phyloP scores from a whole-genome alignment of 495 filamentous ascomycete genomes.

The Neurospora sublineolata region DNA sequence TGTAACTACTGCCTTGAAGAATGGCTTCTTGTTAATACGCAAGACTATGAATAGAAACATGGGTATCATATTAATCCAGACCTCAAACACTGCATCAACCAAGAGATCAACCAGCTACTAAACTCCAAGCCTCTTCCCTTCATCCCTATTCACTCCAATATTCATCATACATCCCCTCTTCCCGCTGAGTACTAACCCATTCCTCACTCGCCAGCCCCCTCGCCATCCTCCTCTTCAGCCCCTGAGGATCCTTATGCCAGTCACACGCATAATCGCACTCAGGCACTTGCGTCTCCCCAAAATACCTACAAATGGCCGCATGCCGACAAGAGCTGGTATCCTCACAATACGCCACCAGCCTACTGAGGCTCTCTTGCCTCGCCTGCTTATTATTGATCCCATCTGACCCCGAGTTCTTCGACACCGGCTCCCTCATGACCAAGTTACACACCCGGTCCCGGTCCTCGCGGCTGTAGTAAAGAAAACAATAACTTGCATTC shows the following conservation, averaged over 20 bases:
- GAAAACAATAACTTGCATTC: slow-evolving; percentile 69
- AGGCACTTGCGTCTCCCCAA: slow-evolving; percentile 54
- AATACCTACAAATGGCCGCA: slow-evolving; percentile 64
- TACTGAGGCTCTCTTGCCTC: slow-evolving; percentile 36
- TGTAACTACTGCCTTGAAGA: not conserved
- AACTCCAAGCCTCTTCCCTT: not conserved
- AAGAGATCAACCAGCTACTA: not conserved
- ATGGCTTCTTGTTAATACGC: not conserved
- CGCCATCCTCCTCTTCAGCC: slow-evolving; percentile 51
- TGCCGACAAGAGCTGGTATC: slow-evolving; percentile 62
- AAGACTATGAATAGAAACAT: not conserved
- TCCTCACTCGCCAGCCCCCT: slow-evolving; percentile 56
- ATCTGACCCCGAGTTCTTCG: slow-evolving; percentile 23
- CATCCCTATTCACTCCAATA: slow-evolving; percentile 18
- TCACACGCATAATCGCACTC: slow-evolving; percentile 82
- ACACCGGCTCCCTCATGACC: slow-evolving; percentile 30
- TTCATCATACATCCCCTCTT: slow-evolving; percentile 42
- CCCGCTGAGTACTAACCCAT: slow-evolving; percentile 60
- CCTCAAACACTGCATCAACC: not conserved
- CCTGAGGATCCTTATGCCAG: slow-evolving; percentile 64
- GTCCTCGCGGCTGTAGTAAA: slow-evolving; percentile 82
- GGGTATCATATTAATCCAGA: not conserved
- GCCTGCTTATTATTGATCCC: slow-evolving; percentile 14
- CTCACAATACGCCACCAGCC: slow-evolving; percentile 74
- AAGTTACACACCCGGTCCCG: slow-evolving; percentile 59